These are phyloP conservation scores for Fusarium concolor DNA, from an alignment of 2,329 filamentous ascomycete genomes.

Conservation along the genomic window DNA sequence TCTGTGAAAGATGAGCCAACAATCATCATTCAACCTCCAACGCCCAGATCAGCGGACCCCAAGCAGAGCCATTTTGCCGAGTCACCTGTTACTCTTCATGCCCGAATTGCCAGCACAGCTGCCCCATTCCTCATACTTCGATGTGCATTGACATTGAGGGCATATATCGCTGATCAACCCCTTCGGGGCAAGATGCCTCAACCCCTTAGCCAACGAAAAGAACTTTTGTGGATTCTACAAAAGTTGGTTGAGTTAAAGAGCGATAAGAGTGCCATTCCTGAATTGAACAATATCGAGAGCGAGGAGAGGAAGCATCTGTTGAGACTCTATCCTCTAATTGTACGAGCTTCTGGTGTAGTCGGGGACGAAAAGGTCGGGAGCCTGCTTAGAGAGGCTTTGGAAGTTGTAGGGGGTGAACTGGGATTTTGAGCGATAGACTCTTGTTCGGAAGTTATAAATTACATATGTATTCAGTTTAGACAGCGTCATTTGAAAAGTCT, in stretches of 20 bases:
- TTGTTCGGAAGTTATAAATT: neutral
- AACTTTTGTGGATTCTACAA: slow-evolving; percentile 78
- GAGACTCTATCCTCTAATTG: slow-evolving; percentile 82
- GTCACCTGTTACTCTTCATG: slow-evolving; percentile 52
- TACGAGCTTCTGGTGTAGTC: slow-evolving; percentile 67
- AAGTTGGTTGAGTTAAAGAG: slow-evolving; percentile 75
- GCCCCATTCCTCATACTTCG: slow-evolving; percentile 87
- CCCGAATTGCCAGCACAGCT: slow-evolving; percentile 77
- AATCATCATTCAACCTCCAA: slow-evolving; percentile 57
- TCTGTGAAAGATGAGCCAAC: slow-evolving; percentile 55
- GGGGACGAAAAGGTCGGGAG: slow-evolving; percentile 71
- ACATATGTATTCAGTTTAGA: slow-evolving; percentile 1
- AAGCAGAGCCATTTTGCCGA: slow-evolving; percentile 37
- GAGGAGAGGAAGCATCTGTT: slow-evolving; percentile 79
- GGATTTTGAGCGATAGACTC: slow-evolving; percentile 31
- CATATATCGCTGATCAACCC: slow-evolving; percentile 92
- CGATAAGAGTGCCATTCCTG: slow-evolving; percentile 76
- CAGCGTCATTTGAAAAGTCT: neutral
- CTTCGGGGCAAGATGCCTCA: slow-evolving; percentile 90
- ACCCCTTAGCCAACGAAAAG: slow-evolving; percentile 81
- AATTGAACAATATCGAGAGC: slow-evolving; percentile 61
- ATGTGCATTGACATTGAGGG: slow-evolving; percentile 81
- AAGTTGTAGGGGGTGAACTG: slow-evolving; percentile 69
- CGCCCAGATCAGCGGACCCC: slow-evolving; percentile 54
- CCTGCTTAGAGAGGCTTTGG: slow-evolving; percentile 69